Percentiles rank a stretch among this genome's conserved stretches.
These are phyloP conservation scores for Tephrocybe sp. DNA, from an alignment of 768 basidiomycete genomes.

Conservation along the genomic window DNA sequence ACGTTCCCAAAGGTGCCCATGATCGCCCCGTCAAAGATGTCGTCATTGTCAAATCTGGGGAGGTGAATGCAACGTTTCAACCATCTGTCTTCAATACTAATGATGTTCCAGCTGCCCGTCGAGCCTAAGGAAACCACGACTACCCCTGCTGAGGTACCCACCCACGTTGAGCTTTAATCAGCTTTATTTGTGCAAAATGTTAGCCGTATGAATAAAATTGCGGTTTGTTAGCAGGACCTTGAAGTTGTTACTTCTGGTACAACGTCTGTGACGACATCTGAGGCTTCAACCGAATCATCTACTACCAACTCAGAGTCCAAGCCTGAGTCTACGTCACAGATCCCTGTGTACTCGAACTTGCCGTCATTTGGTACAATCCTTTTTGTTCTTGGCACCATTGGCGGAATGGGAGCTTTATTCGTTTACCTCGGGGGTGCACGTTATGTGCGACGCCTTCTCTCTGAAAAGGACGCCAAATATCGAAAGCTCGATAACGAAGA, in stretches of 20 bases:
- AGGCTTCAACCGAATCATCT: constrained; percentile 5
- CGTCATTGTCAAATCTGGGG: constrained; percentile 82
- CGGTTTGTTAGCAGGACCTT: constrained; percentile 47
- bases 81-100: not conserved
- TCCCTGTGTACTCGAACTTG: constrained; percentile 10
- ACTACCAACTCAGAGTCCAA: constrained; percentile 3
- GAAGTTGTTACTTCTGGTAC: constrained; percentile 16
- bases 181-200: constrained; percentile 35
- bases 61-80: constrained; percentile 48
- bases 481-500: no score
- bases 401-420: constrained; percentile 43
- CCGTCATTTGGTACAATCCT: constrained; percentile 31
- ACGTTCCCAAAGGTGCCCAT: constrained; percentile 62
- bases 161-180: constrained; percentile 90
- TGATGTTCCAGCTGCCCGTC: constrained; percentile 43
- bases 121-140: constrained; percentile 47
- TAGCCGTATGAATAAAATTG: constrained; percentile 53
- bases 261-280: constrained; percentile 12
- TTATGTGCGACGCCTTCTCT: constrained; percentile 41
- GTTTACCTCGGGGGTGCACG: constrained; percentile 54
- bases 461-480: constrained; percentile 37
- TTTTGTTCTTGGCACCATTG: constrained; percentile 43
- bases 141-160: constrained; percentile 87
- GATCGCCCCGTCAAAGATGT: constrained; percentile 82
- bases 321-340: constrained; percentile 9